Evolutionary conservation across 2,329 filamentous ascomycete genomes (phyloP).

Genomic region (Nannizziopsis barbatae): DNA sequence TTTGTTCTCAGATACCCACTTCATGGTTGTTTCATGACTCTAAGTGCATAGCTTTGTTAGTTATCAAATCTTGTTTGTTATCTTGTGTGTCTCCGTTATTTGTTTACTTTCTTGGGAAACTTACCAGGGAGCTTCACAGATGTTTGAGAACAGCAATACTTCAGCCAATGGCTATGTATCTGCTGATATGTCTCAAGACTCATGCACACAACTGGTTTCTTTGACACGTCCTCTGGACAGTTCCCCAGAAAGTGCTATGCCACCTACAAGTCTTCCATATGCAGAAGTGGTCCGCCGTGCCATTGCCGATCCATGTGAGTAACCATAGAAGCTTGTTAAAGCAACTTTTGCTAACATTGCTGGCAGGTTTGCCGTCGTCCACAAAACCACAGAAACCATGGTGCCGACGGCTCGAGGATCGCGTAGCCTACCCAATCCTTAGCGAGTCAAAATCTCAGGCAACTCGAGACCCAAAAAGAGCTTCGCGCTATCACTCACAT

Average conservation of each 20-base stretch:
- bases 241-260: background rate
- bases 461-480: background rate
- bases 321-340: background rate
- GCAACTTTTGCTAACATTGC: background rate
- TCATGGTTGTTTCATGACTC: too few species aligned
- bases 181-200: too few species aligned
- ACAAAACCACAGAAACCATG: background rate
- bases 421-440: background rate
- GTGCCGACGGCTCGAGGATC: background rate
- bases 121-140: too few species aligned
- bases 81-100: too few species aligned
- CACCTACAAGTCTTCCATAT: background rate
- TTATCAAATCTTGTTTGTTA: too few species aligned
- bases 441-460: background rate
- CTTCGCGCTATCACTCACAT: background rate
- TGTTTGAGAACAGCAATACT: too few species aligned
- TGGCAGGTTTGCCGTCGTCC: background rate
- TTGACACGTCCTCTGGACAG: background rate
- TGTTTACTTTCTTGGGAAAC: too few species aligned
- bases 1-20: too few species aligned
- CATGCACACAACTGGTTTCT: too few species aligned
- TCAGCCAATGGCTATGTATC: too few species aligned
- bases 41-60: too few species aligned
- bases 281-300: slow-evolving; percentile 1
- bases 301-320: slow-evolving; percentile 3